These are phyloP conservation scores for Lipomyces spencermartinsiae DNA, from an alignment of 805 yeast species.

Conservation along the genomic window DNA sequence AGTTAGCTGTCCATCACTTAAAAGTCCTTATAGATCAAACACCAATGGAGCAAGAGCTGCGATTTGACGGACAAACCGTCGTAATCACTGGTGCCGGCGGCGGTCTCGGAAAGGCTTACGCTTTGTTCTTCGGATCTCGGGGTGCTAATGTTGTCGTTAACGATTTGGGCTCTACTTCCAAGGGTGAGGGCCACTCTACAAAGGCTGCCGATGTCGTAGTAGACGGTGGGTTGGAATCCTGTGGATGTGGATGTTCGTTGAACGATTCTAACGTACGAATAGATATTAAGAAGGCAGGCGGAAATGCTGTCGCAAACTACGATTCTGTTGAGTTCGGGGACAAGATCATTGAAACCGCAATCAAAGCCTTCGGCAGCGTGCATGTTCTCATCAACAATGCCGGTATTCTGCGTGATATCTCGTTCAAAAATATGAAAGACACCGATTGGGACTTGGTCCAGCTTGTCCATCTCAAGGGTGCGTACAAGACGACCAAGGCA, in stretches of 20 bases:
- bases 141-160: slow-evolving; percentile 97
- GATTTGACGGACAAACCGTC: slow-evolving; percentile 84
- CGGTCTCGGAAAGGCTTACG: slow-evolving; percentile 89
- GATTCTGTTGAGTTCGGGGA: slow-evolving; percentile 89
- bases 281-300: slow-evolving; percentile 78
- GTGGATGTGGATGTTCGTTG: neutral
- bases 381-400: slow-evolving; percentile 93
- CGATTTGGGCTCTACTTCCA: slow-evolving; percentile 85
- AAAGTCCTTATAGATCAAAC: neutral
- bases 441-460: slow-evolving; percentile 79
- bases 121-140: slow-evolving; percentile 81
- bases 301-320: slow-evolving; percentile 90
- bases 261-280: neutral
- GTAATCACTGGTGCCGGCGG: slow-evolving; percentile 98
- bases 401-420: slow-evolving; percentile 88
- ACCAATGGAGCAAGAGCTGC: slow-evolving; percentile 40
- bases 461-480: slow-evolving; percentile 89
- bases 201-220: slow-evolving; percentile 88
- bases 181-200: slow-evolving; percentile 67
- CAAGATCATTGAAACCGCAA: slow-evolving; percentile 82
- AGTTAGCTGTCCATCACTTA: neutral
- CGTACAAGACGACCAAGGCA: slow-evolving; percentile 80
- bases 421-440: slow-evolving; percentile 84
- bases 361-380: slow-evolving; percentile 84
- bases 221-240: slow-evolving; percentile 45